Conservation (phyloP, 768 basidiomycete genomes). For the Dioszegia aurantiaca region DNA sequence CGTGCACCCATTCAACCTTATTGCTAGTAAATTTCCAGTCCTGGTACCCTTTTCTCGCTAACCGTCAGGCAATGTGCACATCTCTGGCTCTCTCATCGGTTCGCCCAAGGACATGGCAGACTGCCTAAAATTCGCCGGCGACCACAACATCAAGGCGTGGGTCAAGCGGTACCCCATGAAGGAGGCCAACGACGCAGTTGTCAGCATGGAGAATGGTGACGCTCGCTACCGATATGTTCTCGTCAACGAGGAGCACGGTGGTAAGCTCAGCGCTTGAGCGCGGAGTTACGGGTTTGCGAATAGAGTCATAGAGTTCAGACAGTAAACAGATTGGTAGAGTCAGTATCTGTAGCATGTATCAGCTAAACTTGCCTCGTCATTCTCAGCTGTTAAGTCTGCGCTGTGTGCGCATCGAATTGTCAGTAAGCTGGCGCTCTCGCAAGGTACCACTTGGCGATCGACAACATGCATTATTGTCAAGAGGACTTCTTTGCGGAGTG, state of each 20-base stretch:
- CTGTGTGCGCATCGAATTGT: too few relatives aligned
- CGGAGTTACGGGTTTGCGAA: background rate
- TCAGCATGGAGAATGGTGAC: constrained; percentile 33
- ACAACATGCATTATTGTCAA: background rate
- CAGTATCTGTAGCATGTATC: background rate
- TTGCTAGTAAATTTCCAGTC: constrained; percentile 24
- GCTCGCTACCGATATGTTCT: constrained; percentile 46
- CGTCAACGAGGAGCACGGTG: constrained; percentile 47
- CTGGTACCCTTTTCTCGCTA: constrained; percentile 28
- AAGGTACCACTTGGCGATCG: background rate
- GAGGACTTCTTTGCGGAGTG: background rate
- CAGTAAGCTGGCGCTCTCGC: too few relatives aligned
- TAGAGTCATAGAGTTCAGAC: background rate
- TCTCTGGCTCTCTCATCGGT: constrained; percentile 40
- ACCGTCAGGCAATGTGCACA: constrained; percentile 55
- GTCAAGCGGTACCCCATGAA: constrained; percentile 39
- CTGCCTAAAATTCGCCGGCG: constrained; percentile 36
- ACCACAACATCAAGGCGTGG: constrained; percentile 43
- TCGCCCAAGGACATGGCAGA: constrained; percentile 31
- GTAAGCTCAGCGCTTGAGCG: constrained; percentile 4
- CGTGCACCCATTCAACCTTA: constrained; percentile 39
- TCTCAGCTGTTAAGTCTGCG: too few relatives aligned
- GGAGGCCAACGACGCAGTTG: constrained; percentile 43
- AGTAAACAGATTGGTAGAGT: constrained; percentile 1
- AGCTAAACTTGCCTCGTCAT: too few relatives aligned